Evolutionary conservation across 2,329 filamentous ascomycete genomes (phyloP), one percentile per base, ranked within the genome.

Genomic region (Colletotrichum tofieldiae): DNA sequence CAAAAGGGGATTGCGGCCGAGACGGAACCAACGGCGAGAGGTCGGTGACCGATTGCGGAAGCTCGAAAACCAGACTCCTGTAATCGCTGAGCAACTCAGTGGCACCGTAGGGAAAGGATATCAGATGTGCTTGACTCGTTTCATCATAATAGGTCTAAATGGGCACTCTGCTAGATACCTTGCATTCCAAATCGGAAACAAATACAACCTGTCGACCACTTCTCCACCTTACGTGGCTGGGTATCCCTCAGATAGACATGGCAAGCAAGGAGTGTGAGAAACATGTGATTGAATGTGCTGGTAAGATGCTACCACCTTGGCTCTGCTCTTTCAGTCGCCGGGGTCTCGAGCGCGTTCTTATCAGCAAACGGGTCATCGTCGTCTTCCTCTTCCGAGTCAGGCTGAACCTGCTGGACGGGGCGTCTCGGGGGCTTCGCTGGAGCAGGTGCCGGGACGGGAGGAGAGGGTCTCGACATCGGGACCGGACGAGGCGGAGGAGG

Each of bases 331-430:
- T 75, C 73, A 0, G 45, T 49, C 9, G 71, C 71, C 18, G 73
- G 73, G 41, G 72, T 75, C 47, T 73, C 51, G 4, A 94, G 87
- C 5, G 91, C 93, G 79, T 97, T 95, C 52, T 89, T 89, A 80
- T 98, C 94, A 5, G 93, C 94, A 80, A 98, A 98, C 0, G 95
- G 95, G 78, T 97, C 90, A 74, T 96, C 89, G n/a, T 95, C 93
- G 9, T 93, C 91, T 20, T 62, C 59, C 3, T 87, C 89, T 20
- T 87, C 88, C n/a, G 85, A 41, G 86, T 83, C 45, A 81, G 81
- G 75, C 79, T 83, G 60, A 77, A 71, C 64, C 51, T 47, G 77
- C 47, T 78, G 77, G 32, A 75, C 74, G 49, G 79, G 78, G 73
- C 72, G 77, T 23, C 81, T 75, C 32, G 81, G 83, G 72, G 83